Conservation (phyloP, 768 basidiomycete species). For the Phaeotremella fagi region DNA sequence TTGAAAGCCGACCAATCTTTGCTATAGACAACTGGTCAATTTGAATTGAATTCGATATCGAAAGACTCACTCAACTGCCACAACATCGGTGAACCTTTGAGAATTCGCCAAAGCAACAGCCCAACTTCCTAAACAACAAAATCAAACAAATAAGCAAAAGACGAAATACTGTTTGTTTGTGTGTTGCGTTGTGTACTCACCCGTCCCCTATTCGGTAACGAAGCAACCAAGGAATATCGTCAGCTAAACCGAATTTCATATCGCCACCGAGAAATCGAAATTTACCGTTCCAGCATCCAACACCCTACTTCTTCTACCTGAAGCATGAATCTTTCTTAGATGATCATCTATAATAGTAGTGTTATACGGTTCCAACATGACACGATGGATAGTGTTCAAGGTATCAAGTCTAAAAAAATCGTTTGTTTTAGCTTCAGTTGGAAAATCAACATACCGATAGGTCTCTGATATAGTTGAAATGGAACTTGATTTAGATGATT, state of each 20-base stretch:
- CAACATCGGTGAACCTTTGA: slow-evolving; percentile 27
- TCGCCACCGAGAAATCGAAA: too few species aligned
- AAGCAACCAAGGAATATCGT: too few species aligned
- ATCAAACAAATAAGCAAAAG: neutral
- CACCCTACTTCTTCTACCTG: slow-evolving; percentile 28
- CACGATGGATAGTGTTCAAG: slow-evolving; percentile 10
- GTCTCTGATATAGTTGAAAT: neutral
- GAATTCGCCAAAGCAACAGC: slow-evolving; percentile 23
- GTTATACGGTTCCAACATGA: slow-evolving; percentile 19
- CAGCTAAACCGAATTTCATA: too few species aligned
- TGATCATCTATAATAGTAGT: slow-evolving; percentile 13
- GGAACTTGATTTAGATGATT: neutral
- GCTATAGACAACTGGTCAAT: slow-evolving; percentile 8
- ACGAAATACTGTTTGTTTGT: too few species aligned
- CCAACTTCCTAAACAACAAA: slow-evolving; percentile 25
- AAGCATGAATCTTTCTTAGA: slow-evolving; percentile 18
- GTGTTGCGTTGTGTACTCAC: neutral
- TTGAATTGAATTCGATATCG: neutral
- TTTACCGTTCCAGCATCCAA: slow-evolving; percentile 39
- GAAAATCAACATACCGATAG: neutral
- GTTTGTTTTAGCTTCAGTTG: too few species aligned
- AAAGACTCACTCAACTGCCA: slow-evolving; percentile 33
- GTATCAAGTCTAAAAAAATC: slow-evolving; percentile 21
- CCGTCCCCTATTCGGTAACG: neutral
- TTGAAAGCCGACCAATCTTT: slow-evolving; percentile 25